Percentiles rank a stretch among this genome's conserved stretches.
Evolutionary conservation across 192 early-diverging fungal species (phyloP).

Genomic region (Podochytrium sp.): DNA sequence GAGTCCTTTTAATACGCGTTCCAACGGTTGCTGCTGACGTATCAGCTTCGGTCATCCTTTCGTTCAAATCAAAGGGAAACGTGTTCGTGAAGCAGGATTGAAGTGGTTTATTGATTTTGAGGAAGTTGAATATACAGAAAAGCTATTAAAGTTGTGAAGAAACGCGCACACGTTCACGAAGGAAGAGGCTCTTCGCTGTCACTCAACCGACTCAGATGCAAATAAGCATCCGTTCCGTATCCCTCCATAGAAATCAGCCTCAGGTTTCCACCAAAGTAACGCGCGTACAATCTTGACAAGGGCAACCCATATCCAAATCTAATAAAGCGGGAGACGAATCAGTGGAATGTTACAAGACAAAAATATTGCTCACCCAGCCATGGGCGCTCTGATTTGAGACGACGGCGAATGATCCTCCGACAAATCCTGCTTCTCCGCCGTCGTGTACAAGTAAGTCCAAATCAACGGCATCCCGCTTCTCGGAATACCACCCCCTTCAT

Average conservation of each 20-base stretch:
- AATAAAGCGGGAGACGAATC: neutral
- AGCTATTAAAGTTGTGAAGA: too few species aligned
- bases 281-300: slow-evolving; percentile 85
- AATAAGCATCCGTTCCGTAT: slow-evolving; percentile 90
- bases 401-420: slow-evolving; percentile 21
- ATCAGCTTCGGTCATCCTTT: neutral
- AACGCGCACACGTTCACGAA: neutral
- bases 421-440: slow-evolving; percentile 51
- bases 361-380: slow-evolving; percentile 47
- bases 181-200: slow-evolving; percentile 84
- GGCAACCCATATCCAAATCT: slow-evolving; percentile 94
- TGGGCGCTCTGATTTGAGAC: slow-evolving; percentile 55
- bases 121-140: too few species aligned
- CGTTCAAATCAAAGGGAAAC: neutral
- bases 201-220: slow-evolving; percentile 87
- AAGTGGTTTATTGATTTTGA: too few species aligned
- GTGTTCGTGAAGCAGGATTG: too few species aligned
- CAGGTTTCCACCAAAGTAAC: slow-evolving; percentile 96
- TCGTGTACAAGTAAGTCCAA: slow-evolving; percentile 91
- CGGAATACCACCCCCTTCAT: slow-evolving; percentile 94
- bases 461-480: slow-evolving; percentile 85
- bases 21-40: neutral
- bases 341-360: neutral
- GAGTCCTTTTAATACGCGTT: neutral
- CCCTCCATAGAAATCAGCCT: slow-evolving; percentile 95